Conservation (phyloP, 2,329 filamentous ascomycete genomes). For the Talaromyces islandicus region DNA sequence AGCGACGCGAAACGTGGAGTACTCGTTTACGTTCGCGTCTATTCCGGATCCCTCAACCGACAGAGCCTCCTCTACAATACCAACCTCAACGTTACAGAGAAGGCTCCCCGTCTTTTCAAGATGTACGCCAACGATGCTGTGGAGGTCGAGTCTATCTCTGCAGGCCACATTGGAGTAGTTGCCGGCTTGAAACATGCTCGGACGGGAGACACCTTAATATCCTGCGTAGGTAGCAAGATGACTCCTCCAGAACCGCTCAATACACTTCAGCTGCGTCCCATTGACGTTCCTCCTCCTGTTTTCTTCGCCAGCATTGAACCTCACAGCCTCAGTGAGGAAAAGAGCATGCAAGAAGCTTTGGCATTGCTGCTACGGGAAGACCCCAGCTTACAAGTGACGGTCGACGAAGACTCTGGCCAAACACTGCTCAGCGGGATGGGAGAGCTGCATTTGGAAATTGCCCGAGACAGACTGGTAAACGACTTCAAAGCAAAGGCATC, state of each 20-base stretch:
- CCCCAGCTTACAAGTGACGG: constrained; percentile 77
- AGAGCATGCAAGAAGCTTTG: constrained; percentile 69
- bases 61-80: constrained; percentile 81
- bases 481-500: constrained; percentile 80
- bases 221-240: constrained; percentile 59
- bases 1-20: constrained; percentile 80
- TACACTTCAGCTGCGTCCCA: constrained; percentile 76
- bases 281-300: constrained; percentile 84
- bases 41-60: constrained; percentile 71
- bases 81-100: constrained; percentile 70
- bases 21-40: constrained; percentile 86
- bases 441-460: constrained; percentile 89
- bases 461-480: constrained; percentile 76
- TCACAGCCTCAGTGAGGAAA: constrained; percentile 69
- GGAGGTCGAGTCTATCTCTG: constrained; percentile 71
- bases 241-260: constrained; percentile 64
- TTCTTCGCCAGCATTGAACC: constrained; percentile 95
- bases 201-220: constrained; percentile 86
- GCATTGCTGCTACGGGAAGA: constrained; percentile 81
- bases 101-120: constrained; percentile 72
- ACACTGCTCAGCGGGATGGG: constrained; percentile 96
- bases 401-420: constrained; percentile 86
- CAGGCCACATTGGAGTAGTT: constrained; percentile 91
- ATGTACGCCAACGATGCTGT: constrained; percentile 86
- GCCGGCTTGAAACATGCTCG: constrained; percentile 84